Evolutionary conservation across 2,329 filamentous ascomycete species (phyloP).

Genomic region (Ophiosphaerella narmari): DNA sequence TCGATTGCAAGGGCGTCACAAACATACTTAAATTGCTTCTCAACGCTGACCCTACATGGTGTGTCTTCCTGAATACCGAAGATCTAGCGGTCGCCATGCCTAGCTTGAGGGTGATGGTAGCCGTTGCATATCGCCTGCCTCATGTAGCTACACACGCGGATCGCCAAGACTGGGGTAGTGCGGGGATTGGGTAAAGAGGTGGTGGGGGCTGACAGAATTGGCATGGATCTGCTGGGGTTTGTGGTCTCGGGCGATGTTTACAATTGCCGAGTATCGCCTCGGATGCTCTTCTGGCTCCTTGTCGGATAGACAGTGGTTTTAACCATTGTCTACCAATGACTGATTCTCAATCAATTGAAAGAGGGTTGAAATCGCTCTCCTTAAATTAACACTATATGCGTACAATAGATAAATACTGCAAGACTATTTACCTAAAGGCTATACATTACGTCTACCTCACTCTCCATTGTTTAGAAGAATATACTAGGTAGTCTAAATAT

Average conservation of each 20-base stretch:
- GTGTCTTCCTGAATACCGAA: neutral
- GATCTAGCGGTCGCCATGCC: neutral
- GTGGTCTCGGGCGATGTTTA: neutral
- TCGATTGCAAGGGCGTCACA: neutral
- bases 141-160: neutral
- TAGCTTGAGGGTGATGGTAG: neutral
- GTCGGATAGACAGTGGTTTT: too few species aligned
- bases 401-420: too few species aligned
- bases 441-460: too few species aligned
- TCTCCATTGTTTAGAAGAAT: too few species aligned
- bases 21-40: neutral
- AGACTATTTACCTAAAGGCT: too few species aligned
- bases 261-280: neutral
- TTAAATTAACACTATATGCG: too few species aligned
- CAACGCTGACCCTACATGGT: neutral
- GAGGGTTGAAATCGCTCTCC: too few species aligned
- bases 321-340: too few species aligned
- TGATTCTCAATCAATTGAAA: too few species aligned
- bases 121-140: neutral
- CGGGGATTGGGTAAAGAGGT: slow-evolving; percentile 5
- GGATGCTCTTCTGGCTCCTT: too few species aligned
- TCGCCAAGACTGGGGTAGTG: slow-evolving; percentile 5
- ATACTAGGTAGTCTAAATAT: too few species aligned
- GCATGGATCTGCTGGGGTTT: neutral
- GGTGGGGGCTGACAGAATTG: neutral